These are phyloP conservation scores for Kentomonas sorsogonicus DNA, from an alignment of 208 protist genomes.

Conservation along the genomic window DNA sequence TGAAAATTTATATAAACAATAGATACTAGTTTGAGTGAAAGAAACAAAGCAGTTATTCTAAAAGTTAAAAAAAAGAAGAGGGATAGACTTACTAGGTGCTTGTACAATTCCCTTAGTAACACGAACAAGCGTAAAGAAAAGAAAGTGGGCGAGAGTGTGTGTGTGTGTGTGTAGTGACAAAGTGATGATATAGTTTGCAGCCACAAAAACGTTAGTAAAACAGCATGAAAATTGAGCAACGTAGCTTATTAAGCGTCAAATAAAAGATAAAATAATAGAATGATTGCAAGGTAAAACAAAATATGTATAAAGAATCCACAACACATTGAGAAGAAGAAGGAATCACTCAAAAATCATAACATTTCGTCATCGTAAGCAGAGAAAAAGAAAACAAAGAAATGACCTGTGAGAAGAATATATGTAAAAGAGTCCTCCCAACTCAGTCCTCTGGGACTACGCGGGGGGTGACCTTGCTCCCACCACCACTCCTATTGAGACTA, in stretches of 20 bases:
- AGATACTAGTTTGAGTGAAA: background rate
- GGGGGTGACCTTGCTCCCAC: background rate
- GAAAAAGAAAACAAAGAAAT: background rate
- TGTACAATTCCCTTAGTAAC: background rate
- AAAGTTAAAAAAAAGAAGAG: background rate
- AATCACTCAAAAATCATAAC: too few relatives aligned
- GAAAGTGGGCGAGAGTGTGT: background rate
- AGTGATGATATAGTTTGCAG: too few relatives aligned
- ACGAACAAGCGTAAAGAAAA: background rate
- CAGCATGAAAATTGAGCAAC: too few relatives aligned
- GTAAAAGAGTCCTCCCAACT: background rate
- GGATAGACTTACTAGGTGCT: background rate
- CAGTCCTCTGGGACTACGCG: background rate
- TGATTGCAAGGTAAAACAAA: background rate
- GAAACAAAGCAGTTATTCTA: background rate
- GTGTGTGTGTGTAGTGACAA: conserved; percentile 9
- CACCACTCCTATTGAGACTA: background rate
- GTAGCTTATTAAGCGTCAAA: background rate
- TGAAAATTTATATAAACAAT: background rate
- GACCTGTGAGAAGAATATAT: background rate
- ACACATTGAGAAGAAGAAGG: too few relatives aligned
- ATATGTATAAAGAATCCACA: too few relatives aligned
- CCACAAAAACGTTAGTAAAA: background rate
- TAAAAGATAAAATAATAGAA: too few relatives aligned
- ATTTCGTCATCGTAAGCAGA: background rate